Base-by-base conservation (phyloP, 139 green algal genomes). In the Edaphochlamys debaryana region DNA sequence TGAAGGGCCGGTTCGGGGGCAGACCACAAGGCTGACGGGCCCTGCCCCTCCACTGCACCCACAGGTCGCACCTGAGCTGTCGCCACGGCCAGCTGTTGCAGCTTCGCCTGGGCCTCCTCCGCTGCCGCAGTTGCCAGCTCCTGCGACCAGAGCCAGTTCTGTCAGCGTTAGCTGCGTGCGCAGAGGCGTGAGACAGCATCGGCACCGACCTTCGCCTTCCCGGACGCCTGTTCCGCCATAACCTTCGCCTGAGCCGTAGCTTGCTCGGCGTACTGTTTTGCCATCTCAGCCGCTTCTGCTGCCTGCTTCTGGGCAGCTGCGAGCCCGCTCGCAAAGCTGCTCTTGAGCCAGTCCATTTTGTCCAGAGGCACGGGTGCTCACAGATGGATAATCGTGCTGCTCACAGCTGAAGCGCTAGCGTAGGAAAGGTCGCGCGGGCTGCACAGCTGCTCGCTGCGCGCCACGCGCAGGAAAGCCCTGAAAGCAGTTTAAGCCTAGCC, bases 311-410 rank as follows among this genome's bases (percentile, higher is more conserved):
- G 80, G 20, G 70, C 80, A 36, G 23, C 54, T 1, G 64, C 64
- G 19, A 69, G 34, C 30, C 29, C n/a, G 1, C 19, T 15, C 32
- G 66, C 45, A 56, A 83, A 30, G 36, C 78, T 68, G 25, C 50
- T 68, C 32, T 84, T 84, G 0, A 84, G 27, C 78, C 78, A 84
- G 20, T 84, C 78, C 78, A 84, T 54, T 13, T 9, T 54, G 45
- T 54, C 11, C n/a, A n/a, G n/a, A n/a, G n/a, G n/a, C n/a, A n/a
- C n/a, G n/a, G n/a, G n/a, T n/a, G n/a, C n/a, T n/a, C n/a, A n/a
- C n/a, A n/a, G n/a, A n/a, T n/a, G n/a, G n/a, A n/a, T n/a, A n/a
- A n/a, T n/a, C n/a, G n/a, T n/a, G n/a, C n/a, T n/a, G n/a, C n/a
- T n/a, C n/a, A n/a, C n/a, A n/a, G n/a, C n/a, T n/a, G n/a, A n/a